Evolutionary conservation across 2,329 filamentous ascomycete species (phyloP).

Genomic region (Capronia epimyces): DNA sequence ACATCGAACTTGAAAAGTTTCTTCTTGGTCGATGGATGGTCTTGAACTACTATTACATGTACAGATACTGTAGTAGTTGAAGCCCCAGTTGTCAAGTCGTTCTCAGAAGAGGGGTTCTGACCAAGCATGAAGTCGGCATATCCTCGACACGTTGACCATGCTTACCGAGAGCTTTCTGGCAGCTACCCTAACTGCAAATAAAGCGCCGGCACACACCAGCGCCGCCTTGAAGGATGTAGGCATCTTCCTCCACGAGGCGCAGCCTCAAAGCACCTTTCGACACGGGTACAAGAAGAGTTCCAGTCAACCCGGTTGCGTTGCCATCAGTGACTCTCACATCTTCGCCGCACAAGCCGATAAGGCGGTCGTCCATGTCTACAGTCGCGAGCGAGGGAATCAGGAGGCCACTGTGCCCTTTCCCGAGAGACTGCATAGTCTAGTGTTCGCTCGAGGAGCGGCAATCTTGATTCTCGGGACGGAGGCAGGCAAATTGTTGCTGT

Average conservation of each 20-base stretch:
- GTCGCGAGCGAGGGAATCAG: conserved; percentile 72
- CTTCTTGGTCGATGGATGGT: background rate
- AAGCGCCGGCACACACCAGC: conserved; percentile 37
- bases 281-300: conserved; percentile 88
- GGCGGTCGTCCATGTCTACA: conserved; percentile 89
- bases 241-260: conserved; percentile 78
- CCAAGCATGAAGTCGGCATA: background rate
- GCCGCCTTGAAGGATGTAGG: conserved; percentile 67
- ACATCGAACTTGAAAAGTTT: conserved; percentile 11
- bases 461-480: conserved; percentile 75
- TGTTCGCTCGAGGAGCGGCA: conserved; percentile 56
- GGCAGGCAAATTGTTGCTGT: conserved; percentile 79
- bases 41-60: too few relatives aligned
- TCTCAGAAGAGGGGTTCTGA: background rate
- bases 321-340: conserved; percentile 72
- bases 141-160: conserved; percentile 33
- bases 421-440: conserved; percentile 75
- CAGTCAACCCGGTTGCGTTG: conserved; percentile 70
- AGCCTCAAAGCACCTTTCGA: conserved; percentile 69
- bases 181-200: conserved; percentile 39
- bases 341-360: conserved; percentile 91
- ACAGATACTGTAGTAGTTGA: background rate
- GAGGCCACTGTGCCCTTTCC: conserved; percentile 84
- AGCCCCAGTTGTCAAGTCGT: background rate
- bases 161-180: conserved; percentile 47